These are phyloP conservation scores for Phytophthora cryptogea DNA, from an alignment of 352 stramenopile genomes.

Conservation along the genomic window DNA sequence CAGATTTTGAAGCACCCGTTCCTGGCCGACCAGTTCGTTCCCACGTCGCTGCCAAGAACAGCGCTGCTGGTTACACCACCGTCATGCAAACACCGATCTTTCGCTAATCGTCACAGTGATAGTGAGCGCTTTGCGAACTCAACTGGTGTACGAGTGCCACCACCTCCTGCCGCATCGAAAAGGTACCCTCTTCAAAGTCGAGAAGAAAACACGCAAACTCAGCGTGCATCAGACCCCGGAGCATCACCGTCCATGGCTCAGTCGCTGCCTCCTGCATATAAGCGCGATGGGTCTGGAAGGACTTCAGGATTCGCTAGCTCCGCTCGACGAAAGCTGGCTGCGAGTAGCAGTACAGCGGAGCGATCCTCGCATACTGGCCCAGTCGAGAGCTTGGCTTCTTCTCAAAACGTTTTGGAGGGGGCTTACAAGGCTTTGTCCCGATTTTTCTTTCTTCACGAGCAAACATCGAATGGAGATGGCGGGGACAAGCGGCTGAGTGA, in stretches of 20 bases:
- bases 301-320: slow-evolving; percentile 10
- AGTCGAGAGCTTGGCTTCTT: slow-evolving; percentile 5
- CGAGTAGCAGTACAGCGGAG: slow-evolving; percentile 10
- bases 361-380: slow-evolving; percentile 5
- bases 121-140: slow-evolving; percentile 30
- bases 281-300: slow-evolving; percentile 21
- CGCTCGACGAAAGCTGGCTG: slow-evolving; percentile 11
- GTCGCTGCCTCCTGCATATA: slow-evolving; percentile 28
- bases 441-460: slow-evolving; percentile 74
- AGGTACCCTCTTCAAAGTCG: slow-evolving; percentile 43
- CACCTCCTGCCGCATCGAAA: slow-evolving; percentile 26
- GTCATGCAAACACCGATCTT: slow-evolving; percentile 48
- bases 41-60: slow-evolving; percentile 56
- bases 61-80: slow-evolving; percentile 77
- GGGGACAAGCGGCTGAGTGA: slow-evolving; percentile 52
- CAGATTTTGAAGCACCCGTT: slow-evolving; percentile 84
- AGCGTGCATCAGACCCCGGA: slow-evolving; percentile 38
- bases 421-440: slow-evolving; percentile 61
- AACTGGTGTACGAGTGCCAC: slow-evolving; percentile 28
- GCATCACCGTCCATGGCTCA: slow-evolving; percentile 15
- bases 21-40: slow-evolving; percentile 62
- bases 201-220: slow-evolving; percentile 36
- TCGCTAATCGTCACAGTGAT: slow-evolving; percentile 27
- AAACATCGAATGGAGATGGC: slow-evolving; percentile 32
- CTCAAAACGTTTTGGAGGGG: slow-evolving; percentile 47